phyloP scores from a whole-genome alignment of 1,139 yeast genomes.

The Debaryomyces coudertii region DNA sequence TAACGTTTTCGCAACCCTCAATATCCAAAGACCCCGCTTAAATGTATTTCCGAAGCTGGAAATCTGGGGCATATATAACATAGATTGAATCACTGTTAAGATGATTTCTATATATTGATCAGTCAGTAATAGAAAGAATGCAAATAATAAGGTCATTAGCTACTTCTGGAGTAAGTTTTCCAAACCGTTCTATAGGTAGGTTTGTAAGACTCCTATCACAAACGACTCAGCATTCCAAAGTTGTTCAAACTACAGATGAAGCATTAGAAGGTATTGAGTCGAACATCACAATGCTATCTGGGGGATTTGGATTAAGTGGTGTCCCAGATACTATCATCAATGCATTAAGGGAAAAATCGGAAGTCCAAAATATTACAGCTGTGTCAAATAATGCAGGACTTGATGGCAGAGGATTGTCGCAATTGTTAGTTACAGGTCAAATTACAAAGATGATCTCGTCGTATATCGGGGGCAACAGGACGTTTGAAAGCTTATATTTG shows the following conservation, averaged over 20 bases:
- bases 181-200: neutral
- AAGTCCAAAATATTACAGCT: constrained; percentile 42
- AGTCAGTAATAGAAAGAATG: neutral
- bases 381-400: constrained; percentile 57
- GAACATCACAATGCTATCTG: constrained; percentile 40
- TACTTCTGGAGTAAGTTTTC: neutral
- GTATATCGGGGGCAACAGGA: constrained; percentile 50
- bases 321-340: constrained; percentile 49
- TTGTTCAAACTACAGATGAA: constrained; percentile 28
- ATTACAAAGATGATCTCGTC: constrained; percentile 50
- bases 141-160: neutral
- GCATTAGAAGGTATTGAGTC: constrained; percentile 35
- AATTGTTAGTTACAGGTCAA: constrained; percentile 46
- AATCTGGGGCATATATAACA: neutral
- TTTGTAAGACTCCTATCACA: constrained; percentile 1
- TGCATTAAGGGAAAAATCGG: constrained; percentile 35
- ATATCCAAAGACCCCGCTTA: constrained; percentile 1
- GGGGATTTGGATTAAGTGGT: constrained; percentile 55
- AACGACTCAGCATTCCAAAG: constrained; percentile 19
- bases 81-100: neutral
- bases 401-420: constrained; percentile 47
- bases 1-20: constrained; percentile 3
- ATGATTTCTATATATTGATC: neutral
- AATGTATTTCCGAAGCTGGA: constrained; percentile 2
- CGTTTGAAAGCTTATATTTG: constrained; percentile 44